phyloP scores from a whole-genome alignment of 345 rosid genomes.

The Eucalyptus sp. region DNA sequence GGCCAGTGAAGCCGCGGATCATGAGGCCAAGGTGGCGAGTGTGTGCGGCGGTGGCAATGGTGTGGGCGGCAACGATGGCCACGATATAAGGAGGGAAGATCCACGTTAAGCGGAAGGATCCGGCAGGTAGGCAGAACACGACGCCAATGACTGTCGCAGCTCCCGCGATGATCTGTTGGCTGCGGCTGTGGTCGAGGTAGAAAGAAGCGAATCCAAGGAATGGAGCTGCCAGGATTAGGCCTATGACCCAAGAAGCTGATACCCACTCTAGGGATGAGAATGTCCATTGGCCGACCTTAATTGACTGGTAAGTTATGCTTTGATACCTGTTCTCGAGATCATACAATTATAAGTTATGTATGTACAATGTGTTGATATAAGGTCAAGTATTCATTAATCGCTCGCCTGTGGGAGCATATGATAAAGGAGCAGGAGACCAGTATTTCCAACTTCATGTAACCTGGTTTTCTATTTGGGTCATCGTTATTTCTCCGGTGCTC shows the following conservation, averaged over 20 bases:
- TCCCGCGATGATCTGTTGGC: constrained; percentile 17
- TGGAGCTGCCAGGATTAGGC: constrained; percentile 27
- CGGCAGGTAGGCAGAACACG: constrained; percentile 40
- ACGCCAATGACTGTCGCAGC: constrained; percentile 40
- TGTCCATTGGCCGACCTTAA: constrained; percentile 1
- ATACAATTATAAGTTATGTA: not conserved
- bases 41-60: constrained; percentile 32
- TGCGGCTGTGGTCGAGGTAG: constrained; percentile 24
- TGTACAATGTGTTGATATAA: not conserved
- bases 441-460: not conserved
- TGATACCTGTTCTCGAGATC: constrained; percentile 19
- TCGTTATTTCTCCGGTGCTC: not conserved
- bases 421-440: not conserved
- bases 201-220: constrained; percentile 9
- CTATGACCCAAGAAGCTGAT: constrained; percentile 45
- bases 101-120: constrained; percentile 25
- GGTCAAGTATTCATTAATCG: not conserved
- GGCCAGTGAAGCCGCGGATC: constrained; percentile 27
- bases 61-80: constrained; percentile 16
- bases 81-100: constrained; percentile 37
- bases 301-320: constrained; percentile 3
- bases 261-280: constrained; percentile 49
- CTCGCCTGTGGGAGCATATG: not conserved
- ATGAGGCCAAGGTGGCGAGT: constrained; percentile 42
- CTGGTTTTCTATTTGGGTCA: not conserved